Evolutionary conservation across 257 asterid genomes (phyloP).

Genomic region (Primulina tabacum): DNA sequence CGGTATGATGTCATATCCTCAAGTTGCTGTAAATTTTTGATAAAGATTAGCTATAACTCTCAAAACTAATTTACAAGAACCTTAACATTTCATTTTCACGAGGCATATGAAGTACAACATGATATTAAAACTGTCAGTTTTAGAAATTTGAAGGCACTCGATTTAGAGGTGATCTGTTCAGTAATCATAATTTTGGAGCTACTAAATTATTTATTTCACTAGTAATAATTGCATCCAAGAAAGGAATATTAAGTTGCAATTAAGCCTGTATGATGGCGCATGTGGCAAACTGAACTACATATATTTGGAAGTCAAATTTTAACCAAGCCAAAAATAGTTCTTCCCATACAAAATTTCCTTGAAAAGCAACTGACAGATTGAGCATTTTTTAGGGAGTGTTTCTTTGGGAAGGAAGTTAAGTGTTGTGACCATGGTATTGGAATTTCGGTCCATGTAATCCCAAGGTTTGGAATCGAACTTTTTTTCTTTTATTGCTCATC

Average conservation of each 20-base stretch:
- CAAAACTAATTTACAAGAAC: neutral
- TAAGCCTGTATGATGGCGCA: neutral
- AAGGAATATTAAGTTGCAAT: neutral
- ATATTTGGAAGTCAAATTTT: neutral
- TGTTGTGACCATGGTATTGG: neutral
- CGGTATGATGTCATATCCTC: neutral
- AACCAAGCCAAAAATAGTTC: neutral
- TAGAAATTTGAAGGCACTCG: no score
- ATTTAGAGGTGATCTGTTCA: no score
- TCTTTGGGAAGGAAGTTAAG: neutral
- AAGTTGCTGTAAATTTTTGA: neutral
- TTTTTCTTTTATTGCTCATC: neutral
- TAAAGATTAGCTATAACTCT: neutral
- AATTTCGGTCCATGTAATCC: neutral
- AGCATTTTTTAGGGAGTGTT: no score
- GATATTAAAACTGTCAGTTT: neutral
- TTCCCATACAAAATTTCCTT: neutral
- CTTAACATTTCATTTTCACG: slow-evolving; percentile 1
- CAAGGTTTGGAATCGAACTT: neutral
- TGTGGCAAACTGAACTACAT: neutral
- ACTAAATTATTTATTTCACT: no score
- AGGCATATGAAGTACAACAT: neutral
- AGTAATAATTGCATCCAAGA: no score
- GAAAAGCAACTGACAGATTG: neutral
- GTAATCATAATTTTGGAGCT: no score